phyloP scores from a whole-genome alignment of 2,329 filamentous ascomycete genomes.

The Acrocalymma vagum region DNA sequence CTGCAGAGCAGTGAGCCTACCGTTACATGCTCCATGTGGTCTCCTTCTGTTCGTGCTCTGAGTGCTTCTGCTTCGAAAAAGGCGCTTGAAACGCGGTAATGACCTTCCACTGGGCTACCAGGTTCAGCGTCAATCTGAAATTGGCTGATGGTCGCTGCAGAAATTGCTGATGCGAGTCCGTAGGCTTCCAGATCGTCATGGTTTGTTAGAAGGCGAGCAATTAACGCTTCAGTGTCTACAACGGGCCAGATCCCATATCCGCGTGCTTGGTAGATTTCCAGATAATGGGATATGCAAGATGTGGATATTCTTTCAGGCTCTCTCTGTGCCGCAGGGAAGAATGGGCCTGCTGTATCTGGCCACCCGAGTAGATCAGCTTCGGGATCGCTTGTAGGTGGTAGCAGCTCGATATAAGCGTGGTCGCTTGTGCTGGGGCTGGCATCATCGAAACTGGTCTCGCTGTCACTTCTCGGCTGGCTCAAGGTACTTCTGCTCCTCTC shows the following conservation, averaged over 20 bases:
- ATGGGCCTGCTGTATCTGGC: conserved; percentile 33
- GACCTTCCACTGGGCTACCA: conserved; percentile 40
- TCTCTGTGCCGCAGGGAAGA: conserved; percentile 15
- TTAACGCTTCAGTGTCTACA: conserved; percentile 40
- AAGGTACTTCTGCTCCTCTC: conserved; percentile 35
- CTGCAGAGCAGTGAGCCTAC: conserved; percentile 37
- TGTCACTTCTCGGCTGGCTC: conserved; percentile 37
- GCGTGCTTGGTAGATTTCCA: conserved; percentile 40
- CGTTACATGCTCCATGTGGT: conserved; percentile 41
- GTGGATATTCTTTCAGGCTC: conserved; percentile 40
- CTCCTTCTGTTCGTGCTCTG: conserved; percentile 33
- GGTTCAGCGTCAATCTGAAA: conserved; percentile 42
- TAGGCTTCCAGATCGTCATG: conserved; percentile 43
- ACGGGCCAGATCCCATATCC: conserved; percentile 47
- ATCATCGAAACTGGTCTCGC: conserved; percentile 41
- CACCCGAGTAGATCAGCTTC: conserved; percentile 29
- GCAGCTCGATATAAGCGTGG: conserved; percentile 29
- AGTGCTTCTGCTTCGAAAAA: conserved; percentile 40
- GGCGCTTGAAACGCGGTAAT: conserved; percentile 39
- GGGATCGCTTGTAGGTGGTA: conserved; percentile 30
- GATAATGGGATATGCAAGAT: conserved; percentile 40
- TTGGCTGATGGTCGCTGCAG: conserved; percentile 45
- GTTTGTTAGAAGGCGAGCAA: conserved; percentile 40
- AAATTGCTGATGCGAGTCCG: conserved; percentile 39
- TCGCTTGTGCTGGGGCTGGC: conserved; percentile 38